These are phyloP conservation scores for Lepiota brunneoincarnata DNA, from an alignment of 768 basidiomycete species.

Conservation along the genomic window DNA sequence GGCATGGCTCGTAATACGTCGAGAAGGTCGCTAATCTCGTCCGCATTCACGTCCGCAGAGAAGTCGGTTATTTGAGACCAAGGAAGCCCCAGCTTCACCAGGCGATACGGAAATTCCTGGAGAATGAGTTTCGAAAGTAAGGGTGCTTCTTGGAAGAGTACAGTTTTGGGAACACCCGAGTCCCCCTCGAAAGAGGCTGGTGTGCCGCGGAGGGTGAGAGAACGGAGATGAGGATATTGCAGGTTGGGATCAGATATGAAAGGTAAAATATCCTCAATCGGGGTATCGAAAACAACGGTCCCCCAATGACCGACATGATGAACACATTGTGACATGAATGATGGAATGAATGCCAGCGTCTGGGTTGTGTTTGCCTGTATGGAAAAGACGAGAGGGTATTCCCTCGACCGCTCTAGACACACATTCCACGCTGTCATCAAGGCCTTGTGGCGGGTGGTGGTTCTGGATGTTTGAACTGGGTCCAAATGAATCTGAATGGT, in stretches of 20 bases:
- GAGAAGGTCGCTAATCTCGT: background rate
- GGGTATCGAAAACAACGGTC: background rate
- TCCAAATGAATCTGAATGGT: background rate
- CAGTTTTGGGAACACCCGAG: background rate
- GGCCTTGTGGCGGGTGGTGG: background rate
- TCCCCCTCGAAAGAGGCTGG: too few species aligned
- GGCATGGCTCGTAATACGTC: background rate
- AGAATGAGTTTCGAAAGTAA: background rate
- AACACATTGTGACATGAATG: background rate
- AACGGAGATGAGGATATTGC: background rate
- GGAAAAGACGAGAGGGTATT: background rate
- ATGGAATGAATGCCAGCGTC: background rate
- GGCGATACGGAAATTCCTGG: background rate
- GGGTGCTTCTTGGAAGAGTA: background rate
- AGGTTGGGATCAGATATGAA: background rate
- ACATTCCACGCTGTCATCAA: background rate
- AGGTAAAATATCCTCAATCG: background rate
- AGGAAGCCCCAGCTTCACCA: background rate
- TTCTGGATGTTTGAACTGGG: background rate
- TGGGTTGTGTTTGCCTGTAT: background rate
- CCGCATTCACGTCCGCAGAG: background rate
- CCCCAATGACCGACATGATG: constrained; percentile 1
- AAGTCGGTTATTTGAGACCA: constrained; percentile 6
- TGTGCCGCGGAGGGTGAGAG: background rate
- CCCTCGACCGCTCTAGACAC: constrained; percentile 1